Evolutionary conservation across 257 asterid species (phyloP).

Genomic region (Solanum medicagineum): DNA sequence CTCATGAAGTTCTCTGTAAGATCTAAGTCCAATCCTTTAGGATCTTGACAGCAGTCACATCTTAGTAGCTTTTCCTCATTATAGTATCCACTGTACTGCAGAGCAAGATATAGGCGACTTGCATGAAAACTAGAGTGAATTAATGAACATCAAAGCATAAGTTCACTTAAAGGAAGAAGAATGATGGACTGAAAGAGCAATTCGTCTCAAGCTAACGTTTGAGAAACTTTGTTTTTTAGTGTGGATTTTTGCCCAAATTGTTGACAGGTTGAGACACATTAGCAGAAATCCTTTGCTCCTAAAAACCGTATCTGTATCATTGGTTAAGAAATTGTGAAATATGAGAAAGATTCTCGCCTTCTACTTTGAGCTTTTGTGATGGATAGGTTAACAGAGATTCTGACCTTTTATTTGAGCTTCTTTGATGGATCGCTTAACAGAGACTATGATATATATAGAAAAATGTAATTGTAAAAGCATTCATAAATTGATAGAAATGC

Average conservation of each 20-base stretch:
- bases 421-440: neutral
- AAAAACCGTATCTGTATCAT: neutral
- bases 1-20: conserved; percentile 65
- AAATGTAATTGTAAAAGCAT: neutral
- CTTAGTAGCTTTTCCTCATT: neutral
- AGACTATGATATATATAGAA: neutral
- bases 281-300: neutral
- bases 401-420: neutral
- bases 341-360: neutral
- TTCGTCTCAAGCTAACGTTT: neutral
- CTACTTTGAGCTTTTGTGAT: neutral
- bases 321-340: neutral
- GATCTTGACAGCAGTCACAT: neutral
- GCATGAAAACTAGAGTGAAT: neutral
- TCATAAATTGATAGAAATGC: neutral
- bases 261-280: neutral
- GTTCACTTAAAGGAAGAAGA: neutral
- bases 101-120: neutral
- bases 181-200: neutral
- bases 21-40: neutral
- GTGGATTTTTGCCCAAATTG: neutral
- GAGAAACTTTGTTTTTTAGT: neutral
- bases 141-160: neutral
- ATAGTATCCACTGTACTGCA: neutral
- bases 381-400: neutral